Evolutionary conservation across 768 basidiomycete genomes (phyloP), one percentile per base, ranked within the genome.

Genomic region (Dacryopinax primogenitus): DNA sequence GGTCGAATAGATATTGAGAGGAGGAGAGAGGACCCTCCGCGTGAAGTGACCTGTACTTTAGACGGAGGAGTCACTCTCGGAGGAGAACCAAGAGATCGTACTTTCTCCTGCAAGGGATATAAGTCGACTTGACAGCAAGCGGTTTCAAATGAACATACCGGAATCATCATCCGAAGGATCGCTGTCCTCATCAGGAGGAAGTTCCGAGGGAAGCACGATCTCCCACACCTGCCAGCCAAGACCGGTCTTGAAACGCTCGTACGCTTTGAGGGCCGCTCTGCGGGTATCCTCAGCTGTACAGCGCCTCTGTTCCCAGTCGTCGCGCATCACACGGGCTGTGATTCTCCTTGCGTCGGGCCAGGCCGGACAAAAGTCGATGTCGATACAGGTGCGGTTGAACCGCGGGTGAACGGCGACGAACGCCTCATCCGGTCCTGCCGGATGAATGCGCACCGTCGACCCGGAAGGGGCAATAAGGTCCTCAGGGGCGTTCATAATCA

Each of bases 261-360:
- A 47, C 45, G 45, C 45, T 23, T 47, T 47, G 45, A 47, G 45
- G 45, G 45, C 45, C 45, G 45, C 45, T 47, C 45, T 47, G 45
- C 45, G 45, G 45, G 45, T 47, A 21, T 47, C 45, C 45, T 47
- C 45, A 21, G 45, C 45, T 13, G 45, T 47, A 47, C 45, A 47
- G 45, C 45, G 45, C 45, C 45, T 47, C 45, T 47, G 45, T 26
- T 47, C 45, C 45, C 45, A 47, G 45, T 47, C 45, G 6, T 47
- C 45, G 7, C 45, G 45, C 45, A 47, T 47, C 12, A 47, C 45
- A 23, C 45, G 45, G 11, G 45, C 45, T 11, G 45, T 47, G 45
- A 47, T 23, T 11, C 45, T 9, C n/a, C 45, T 47, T 47, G 45
- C 45, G 45, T 47, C 45, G 13, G 45, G 45, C 45, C 45, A 47